Conservation (phyloP, 2,329 filamentous ascomycete species). For the Alternaria arbusti region DNA sequence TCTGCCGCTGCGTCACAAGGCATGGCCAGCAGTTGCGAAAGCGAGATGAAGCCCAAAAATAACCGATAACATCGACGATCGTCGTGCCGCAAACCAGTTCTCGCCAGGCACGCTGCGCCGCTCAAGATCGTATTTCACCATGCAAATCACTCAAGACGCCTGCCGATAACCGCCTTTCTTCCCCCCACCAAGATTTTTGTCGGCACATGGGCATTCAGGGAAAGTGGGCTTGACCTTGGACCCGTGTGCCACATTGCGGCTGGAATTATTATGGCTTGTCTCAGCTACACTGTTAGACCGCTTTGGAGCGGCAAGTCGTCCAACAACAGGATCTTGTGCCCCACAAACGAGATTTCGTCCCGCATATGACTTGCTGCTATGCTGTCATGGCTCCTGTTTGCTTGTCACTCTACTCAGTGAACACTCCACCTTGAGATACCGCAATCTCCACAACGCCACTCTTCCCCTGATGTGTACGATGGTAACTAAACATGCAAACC, state of each 20-base stretch:
- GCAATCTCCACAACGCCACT: background rate
- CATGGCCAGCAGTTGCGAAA: background rate
- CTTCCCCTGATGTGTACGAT: background rate
- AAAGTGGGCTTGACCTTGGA: background rate
- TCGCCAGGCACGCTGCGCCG: conserved; percentile 7
- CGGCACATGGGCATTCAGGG: conserved; percentile 5
- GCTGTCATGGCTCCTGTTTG: background rate
- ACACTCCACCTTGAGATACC: background rate
- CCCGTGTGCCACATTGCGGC: background rate
- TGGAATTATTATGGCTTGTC: background rate
- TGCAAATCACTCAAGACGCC: conserved; percentile 2
- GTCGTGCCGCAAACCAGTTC: conserved; percentile 3
- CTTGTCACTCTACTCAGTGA: background rate
- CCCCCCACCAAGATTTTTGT: background rate
- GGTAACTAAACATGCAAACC: background rate
- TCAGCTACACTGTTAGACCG: background rate
- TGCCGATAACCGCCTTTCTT: conserved; percentile 5
- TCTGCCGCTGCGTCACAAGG: conserved; percentile 5
- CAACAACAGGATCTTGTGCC: background rate
- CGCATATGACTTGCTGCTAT: background rate
- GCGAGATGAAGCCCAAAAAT: background rate
- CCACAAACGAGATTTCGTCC: background rate
- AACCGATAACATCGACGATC: conserved; percentile 10
- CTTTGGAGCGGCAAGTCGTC: conserved; percentile 1
- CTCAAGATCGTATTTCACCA: conserved; percentile 6